phyloP scores from a whole-genome alignment of 768 basidiomycete species.

The Kwoniella sp. region DNA sequence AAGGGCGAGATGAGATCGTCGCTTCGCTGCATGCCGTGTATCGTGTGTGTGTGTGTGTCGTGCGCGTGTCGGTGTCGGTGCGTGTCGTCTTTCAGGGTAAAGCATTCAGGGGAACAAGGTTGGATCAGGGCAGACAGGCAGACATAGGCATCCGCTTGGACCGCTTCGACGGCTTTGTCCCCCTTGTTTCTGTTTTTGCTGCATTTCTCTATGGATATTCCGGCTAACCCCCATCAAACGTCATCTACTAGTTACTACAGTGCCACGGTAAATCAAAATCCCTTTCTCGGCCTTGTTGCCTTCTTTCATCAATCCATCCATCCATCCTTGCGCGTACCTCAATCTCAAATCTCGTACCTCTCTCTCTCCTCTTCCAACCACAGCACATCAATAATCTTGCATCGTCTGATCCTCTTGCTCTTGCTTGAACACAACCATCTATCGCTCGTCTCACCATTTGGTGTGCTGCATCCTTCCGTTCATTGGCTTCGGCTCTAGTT shows the following conservation, averaged over 20 bases:
- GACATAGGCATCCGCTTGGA: not conserved
- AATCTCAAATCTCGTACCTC: too few relatives aligned
- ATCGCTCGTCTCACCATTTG: too few relatives aligned
- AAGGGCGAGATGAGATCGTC: constrained; percentile 10
- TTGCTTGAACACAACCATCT: not conserved
- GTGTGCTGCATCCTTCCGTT: too few relatives aligned
- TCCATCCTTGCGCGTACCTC: too few relatives aligned
- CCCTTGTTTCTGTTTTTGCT: not conserved
- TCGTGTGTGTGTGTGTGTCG: not conserved
- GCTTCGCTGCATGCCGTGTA: too few relatives aligned
- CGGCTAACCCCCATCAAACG: constrained; percentile 7
- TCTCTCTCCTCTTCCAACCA: too few relatives aligned
- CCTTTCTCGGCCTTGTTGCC: too few relatives aligned
- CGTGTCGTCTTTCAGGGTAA: not conserved
- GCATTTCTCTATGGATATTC: not conserved
- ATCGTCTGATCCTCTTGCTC: too few relatives aligned
- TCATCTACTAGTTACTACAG: constrained; percentile 5
- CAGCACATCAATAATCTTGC: too few relatives aligned
- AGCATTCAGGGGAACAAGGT: constrained; percentile 4
- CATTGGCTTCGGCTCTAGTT: too few relatives aligned
- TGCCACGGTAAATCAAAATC: too few relatives aligned
- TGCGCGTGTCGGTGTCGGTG: not conserved
- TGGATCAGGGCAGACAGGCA: constrained; percentile 3
- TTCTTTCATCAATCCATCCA: not conserved
- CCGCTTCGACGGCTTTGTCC: constrained; percentile 4